Base-by-base conservation (phyloP, 2,329 filamentous ascomycete genomes). In the Torrubiellomyces zombiae region DNA sequence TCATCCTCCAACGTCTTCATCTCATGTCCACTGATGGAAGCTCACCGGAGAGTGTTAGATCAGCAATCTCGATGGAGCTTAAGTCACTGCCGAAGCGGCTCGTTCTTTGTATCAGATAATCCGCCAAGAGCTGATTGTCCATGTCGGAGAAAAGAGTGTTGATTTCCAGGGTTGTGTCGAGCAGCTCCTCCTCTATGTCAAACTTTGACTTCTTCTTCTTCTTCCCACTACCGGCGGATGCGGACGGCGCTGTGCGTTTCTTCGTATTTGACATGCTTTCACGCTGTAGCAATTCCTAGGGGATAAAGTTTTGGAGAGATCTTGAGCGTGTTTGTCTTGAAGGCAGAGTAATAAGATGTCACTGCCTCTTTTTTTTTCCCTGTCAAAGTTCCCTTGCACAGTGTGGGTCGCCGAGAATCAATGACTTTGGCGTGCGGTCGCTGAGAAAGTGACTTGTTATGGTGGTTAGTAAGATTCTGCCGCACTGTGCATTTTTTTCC, bases 71-170 rank as follows among this genome's bases (percentile, higher is more conserved):
- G 20, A 95, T 67, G 1, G 72, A 58, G 38, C 79, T 93, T 40
- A 94, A 50, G 26, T 93, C 76, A 15, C 67, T 70, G 27, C 82
- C 79, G 42, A 86, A 91, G 14, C 76, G 66, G 35, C 66, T 70
- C 26, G 80, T 75, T 43, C 78, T 70, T 43, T 89, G 75, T 6
- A 78, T 78, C 32, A 94, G 60, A 47, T 93, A 74, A 47, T 94
- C 86, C 2, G 85, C 80, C 23, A 94, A 56, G 20, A 94, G 60
- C 36, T 75, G 69, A 31, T 70, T 75, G 48, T 93, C 81, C 75
- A 94, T 85, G 32, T 71, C 68, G 21, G 72, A 68, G 45, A 94
- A 79, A 4, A 78, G 68, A 35, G 69, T 71, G 52, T 94, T 92
- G 36, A 94, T 57, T 6, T 76, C 75, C 17, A 75, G 67, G 39